Base-by-base conservation (phyloP, 2,329 filamentous ascomycete species). In the Pestalotiopsis sp. region DNA sequence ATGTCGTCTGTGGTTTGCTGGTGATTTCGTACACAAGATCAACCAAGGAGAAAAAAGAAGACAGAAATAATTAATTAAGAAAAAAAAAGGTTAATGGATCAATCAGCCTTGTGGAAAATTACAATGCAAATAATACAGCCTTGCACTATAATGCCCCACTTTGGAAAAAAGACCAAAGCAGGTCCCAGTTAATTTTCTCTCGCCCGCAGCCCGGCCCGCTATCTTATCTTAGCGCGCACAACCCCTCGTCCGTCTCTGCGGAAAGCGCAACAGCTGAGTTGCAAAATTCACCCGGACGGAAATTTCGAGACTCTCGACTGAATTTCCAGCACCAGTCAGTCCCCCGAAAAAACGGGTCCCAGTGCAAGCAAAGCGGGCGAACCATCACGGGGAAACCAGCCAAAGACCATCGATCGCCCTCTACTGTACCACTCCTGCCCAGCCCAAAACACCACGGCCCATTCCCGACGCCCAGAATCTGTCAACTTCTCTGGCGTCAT, bases 161-260 rank as follows among this genome's bases (percentile, higher is more conserved):
- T 36, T 13, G 13, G 27, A 27, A 17, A 27, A 59, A 27, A 36
- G 57, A 58, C 57, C 6, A 36, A 14, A 36, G 27, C 9, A 27
- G 20, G 56, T 23, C 20, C 27, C 31, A 31, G 9, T 36, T 20
- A 3, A 64, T 39, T 39, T 63, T 36, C n/a, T 41, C 11, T 60
- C 17, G 58, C 31, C 27, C 3, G 25, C 25, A 27, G 3, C 25
- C 25, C n/a, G 45, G 23, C 83, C 81, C 72, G 58, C 67, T 52
- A 71, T 68, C 77, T 84, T 86, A 85, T 85, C 84, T 84, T 86
- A 85, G 84, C 82, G 84, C 84, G 82, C 85, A 86, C 85, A 86
- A 85, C 81, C 82, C 80, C 77, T 80, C 82, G 80, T 79, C 80
- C 80, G 80, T 61, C 71, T 71, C 70, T 75, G 75, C 77, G 77